Conservation (phyloP, 2,329 filamentous ascomycete genomes). For the Elsinoe fawcettii region DNA sequence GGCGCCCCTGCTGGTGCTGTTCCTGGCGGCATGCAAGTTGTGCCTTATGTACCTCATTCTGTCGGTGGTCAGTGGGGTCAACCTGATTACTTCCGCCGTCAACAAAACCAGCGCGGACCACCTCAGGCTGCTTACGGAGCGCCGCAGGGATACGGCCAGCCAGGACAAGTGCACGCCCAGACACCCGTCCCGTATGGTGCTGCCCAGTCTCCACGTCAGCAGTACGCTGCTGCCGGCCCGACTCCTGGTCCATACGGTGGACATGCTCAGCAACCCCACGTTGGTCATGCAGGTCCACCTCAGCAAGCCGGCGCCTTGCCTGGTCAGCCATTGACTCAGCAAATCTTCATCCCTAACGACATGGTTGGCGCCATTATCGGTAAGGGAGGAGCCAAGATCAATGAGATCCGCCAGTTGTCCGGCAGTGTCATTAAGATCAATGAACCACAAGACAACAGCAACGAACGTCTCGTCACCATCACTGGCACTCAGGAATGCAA, state of each 20-base stretch:
- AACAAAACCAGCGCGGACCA: constrained; percentile 67
- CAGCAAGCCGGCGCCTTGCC: constrained; percentile 67
- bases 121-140: constrained; percentile 49
- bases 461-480: constrained; percentile 93
- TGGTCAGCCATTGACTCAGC: constrained; percentile 84
- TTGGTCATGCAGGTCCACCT: constrained; percentile 59
- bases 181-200: constrained; percentile 69
- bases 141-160: constrained; percentile 51
- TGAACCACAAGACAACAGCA: constrained; percentile 97
- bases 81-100: constrained; percentile 74
- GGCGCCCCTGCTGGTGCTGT: constrained; percentile 89
- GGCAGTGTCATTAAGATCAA: constrained; percentile 99
- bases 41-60: constrained; percentile 93
- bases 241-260: constrained; percentile 63
- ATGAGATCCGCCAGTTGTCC: constrained; percentile 93
- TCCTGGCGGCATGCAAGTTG: constrained; percentile 95
- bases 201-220: constrained; percentile 59
- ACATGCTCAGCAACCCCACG: constrained; percentile 51
- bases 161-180: constrained; percentile 41
- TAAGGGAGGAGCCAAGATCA: constrained; percentile 98
- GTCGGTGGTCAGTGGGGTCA: constrained; percentile 88
- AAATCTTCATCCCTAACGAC: constrained; percentile 98
- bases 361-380: constrained; percentile 99
- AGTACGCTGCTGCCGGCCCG: constrained; percentile 73
- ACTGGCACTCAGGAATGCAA: constrained; percentile 98